These are phyloP conservation scores for Hypoxylon sp. DNA, from an alignment of 2,329 filamentous ascomycete genomes.

Conservation along the genomic window DNA sequence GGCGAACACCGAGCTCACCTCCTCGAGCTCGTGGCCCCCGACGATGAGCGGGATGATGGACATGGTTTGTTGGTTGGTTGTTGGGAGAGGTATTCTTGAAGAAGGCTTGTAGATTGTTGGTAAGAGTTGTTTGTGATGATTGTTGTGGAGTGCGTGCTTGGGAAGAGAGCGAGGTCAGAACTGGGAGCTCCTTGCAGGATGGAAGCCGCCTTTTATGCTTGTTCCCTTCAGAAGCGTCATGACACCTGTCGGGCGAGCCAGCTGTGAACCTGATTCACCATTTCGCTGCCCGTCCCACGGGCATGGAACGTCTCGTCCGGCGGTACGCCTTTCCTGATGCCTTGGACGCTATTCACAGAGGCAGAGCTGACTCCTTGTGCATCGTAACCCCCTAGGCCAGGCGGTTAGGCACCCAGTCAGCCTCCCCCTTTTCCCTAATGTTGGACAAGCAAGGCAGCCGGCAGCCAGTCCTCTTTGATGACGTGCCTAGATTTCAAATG, in stretches of 20 bases:
- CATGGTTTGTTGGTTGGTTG: conserved; percentile 11
- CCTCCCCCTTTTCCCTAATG: not conserved
- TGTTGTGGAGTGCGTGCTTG: too few species aligned
- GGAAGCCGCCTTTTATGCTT: conserved; percentile 16
- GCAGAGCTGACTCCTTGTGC: not conserved
- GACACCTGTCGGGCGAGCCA: not conserved
- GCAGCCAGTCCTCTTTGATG: conserved; percentile 13
- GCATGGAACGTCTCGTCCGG: conserved; percentile 12
- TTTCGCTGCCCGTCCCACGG: conserved; percentile 11
- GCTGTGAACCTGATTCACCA: conserved; percentile 15
- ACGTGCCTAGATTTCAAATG: conserved; percentile 13
- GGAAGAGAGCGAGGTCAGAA: not conserved
- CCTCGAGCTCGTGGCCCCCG: conserved; percentile 27
- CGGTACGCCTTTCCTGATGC: not conserved
- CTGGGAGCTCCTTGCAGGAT: not conserved
- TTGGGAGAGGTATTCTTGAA: not conserved
- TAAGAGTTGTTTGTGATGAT: not conserved
- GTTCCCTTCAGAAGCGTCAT: not conserved
- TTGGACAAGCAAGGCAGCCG: not conserved
- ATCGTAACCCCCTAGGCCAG: too few species aligned
- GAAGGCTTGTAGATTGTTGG: not conserved
- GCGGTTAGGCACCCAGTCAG: too few species aligned
- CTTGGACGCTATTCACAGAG: not conserved
- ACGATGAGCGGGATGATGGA: conserved; percentile 25
- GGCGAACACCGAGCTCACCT: conserved; percentile 21